These are phyloP conservation scores for Phytopythium sindhum DNA, from an alignment of 352 stramenopile species.

Conservation along the genomic window DNA sequence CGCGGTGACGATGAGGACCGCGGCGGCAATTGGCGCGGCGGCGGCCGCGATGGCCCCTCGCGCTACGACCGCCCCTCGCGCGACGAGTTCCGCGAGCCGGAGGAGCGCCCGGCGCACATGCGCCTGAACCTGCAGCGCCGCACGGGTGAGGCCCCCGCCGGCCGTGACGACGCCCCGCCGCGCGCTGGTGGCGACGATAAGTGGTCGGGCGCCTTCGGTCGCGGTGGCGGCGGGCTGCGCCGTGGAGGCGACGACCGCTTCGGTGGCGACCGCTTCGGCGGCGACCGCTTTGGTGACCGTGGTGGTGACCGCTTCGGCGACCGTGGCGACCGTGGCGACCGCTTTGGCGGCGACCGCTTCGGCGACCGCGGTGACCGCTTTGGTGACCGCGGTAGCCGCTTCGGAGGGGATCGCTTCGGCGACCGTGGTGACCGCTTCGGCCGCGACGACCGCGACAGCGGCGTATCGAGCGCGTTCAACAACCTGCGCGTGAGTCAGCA, in stretches of 20 bases:
- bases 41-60: slow-evolving; percentile 32
- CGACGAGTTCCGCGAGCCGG: slow-evolving; percentile 40
- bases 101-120: slow-evolving; percentile 77
- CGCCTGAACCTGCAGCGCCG: slow-evolving; percentile 71
- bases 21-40: slow-evolving; percentile 29
- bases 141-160: slow-evolving; percentile 13
- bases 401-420: slow-evolving; percentile 9
- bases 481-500: slow-evolving; percentile 44
- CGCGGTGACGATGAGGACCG: slow-evolving; percentile 15
- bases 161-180: slow-evolving; percentile 22
- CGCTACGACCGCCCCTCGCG: slow-evolving; percentile 66
- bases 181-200: slow-evolving; percentile 38
- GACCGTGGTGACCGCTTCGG: slow-evolving; percentile 35
- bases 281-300: slow-evolving; percentile 20
- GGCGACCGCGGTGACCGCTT: slow-evolving; percentile 17
- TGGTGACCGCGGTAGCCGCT: slow-evolving; percentile 17
- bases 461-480: slow-evolving; percentile 34
- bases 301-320: slow-evolving; percentile 27
- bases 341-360: slow-evolving; percentile 23
- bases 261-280: slow-evolving; percentile 18
- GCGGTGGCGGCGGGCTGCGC: slow-evolving; percentile 21
- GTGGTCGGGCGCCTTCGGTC: slow-evolving; percentile 45
- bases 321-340: slow-evolving; percentile 10
- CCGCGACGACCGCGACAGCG: slow-evolving; percentile 28
- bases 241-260: slow-evolving; percentile 16